Base-by-base conservation (phyloP, 2,329 filamentous ascomycete genomes). In the Colletotrichum lentis region DNA sequence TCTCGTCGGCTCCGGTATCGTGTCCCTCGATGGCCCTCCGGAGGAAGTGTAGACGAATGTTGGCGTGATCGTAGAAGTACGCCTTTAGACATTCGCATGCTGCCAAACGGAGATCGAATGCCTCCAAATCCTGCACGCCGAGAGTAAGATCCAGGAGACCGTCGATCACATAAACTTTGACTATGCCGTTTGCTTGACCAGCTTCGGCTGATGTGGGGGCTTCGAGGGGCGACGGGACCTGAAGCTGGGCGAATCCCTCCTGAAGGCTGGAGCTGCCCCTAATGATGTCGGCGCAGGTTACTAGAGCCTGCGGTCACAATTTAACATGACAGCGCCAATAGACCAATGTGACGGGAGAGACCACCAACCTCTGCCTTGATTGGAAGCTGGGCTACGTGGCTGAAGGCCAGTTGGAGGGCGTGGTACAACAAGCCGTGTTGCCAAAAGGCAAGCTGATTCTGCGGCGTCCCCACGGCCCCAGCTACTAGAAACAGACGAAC, bases 1-100 rank as follows among this genome's bases (percentile, higher is more conserved):
- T 91, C 74, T 96, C 92, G 74, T 97, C 91, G 52, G 88, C 85
- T 1, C 91, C 92, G 47, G 89, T 89, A 58, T 85, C 82, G 77
- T 97, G 93, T 0, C 95, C 94, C 68, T 95, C 92, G 71, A 99
- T 97, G 2, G 96, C 96, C 73, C 95, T 87, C 61, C 90, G 86
- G 22, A 98, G 83, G 74, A 98, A 97, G 79, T 98, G 94, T 60
- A 90, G 84, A 53, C 91, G 90, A 69, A 97, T 95, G 64, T 91
- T 89, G 44, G 89, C 80, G 77, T 98, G 94, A 53, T 91, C 89
- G 73, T 87, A 89, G 73, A 97, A 93, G 78, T 99, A 99, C 2
- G 96, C 93, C 77, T 97, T 94, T 69, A 99, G 88, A 74, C 95
- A 97, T 73, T 95, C 91, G 76, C 92, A 96, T 24, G 93, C 94